phyloP scores from a whole-genome alignment of 73 alveolate genomes.

The Blepharisma japonicum region DNA sequence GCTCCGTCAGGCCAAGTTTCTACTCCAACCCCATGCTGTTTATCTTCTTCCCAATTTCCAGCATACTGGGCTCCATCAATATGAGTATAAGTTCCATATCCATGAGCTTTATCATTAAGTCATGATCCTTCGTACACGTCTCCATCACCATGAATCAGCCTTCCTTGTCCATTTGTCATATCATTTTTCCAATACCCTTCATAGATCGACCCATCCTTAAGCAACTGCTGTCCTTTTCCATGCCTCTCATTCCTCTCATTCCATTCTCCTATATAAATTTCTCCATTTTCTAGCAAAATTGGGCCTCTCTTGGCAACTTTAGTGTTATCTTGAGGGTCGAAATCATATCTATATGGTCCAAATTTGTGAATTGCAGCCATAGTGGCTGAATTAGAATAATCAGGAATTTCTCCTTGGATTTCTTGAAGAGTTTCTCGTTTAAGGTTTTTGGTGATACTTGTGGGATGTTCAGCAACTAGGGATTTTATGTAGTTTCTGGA shows the following conservation, averaged over 20 bases:
- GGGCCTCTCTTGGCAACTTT: not conserved
- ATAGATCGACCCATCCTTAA: slow-evolving; percentile 52
- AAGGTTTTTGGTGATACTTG: no score
- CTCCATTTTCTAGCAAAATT: not conserved
- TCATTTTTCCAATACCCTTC: slow-evolving; percentile 65
- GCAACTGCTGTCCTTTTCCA: slow-evolving; percentile 60
- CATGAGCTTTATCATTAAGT: slow-evolving; percentile 58
- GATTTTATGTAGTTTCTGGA: no score
- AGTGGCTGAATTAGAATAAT: slow-evolving; percentile 20
- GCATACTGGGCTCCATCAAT: slow-evolving; percentile 53
- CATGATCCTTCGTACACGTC: slow-evolving; percentile 60
- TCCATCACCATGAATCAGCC: slow-evolving; percentile 58
- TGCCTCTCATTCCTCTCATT: slow-evolving; percentile 40
- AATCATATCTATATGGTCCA: not conserved
- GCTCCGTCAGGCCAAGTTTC: slow-evolving; percentile 46
- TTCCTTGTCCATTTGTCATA: slow-evolving; percentile 59
- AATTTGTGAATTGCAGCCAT: not conserved
- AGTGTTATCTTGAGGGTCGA: not conserved
- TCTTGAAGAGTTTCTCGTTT: not conserved
- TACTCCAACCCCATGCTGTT: slow-evolving; percentile 61
- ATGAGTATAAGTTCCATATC: slow-evolving; percentile 49
- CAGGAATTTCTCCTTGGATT: slow-evolving; percentile 24
- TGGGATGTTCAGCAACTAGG: no score
- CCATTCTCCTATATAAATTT: slow-evolving; percentile 29
- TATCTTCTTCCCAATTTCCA: slow-evolving; percentile 60